Conservation (phyloP, 176 grass and related monocot genomes). For the Alopecurus myosuroides region DNA sequence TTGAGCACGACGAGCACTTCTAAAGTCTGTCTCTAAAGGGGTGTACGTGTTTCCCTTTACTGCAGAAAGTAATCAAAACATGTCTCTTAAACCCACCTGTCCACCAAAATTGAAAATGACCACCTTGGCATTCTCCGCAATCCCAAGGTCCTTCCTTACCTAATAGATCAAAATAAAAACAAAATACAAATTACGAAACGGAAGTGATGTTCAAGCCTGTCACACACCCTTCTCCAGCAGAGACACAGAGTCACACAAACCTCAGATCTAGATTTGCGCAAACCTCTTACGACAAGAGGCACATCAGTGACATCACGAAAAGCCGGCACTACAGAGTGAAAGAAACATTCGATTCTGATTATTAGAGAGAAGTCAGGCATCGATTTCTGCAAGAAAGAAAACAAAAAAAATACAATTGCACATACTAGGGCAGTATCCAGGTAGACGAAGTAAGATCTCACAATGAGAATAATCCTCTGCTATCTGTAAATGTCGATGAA, state of each 20-base stretch:
- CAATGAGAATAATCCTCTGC: constrained; percentile 88
- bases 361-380: background rate
- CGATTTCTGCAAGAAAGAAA: background rate
- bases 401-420: background rate
- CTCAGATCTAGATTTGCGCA: constrained; percentile 73
- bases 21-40: background rate
- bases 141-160: constrained; percentile 75
- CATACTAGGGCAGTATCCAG: constrained; percentile 96
- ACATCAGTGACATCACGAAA: constrained; percentile 82
- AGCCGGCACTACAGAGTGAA: constrained; percentile 55
- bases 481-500: constrained; percentile 50
- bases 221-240: background rate
- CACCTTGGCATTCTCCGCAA: constrained; percentile 63
- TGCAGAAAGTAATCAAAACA: background rate
- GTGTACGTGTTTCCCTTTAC: background rate
- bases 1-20: background rate
- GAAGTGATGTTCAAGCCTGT: background rate
- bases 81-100: constrained; percentile 48
- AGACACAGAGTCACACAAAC: constrained; percentile 27
- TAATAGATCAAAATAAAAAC: constrained; percentile 31
- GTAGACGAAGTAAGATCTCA: constrained; percentile 79
- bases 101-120: constrained; percentile 92
- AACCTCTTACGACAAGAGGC: constrained; percentile 72
- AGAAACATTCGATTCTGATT: constrained; percentile 23
- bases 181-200: constrained; percentile 18